These are phyloP conservation scores for Calonectria hongkongensis DNA, from an alignment of 2,329 filamentous ascomycete genomes.

Conservation along the genomic window DNA sequence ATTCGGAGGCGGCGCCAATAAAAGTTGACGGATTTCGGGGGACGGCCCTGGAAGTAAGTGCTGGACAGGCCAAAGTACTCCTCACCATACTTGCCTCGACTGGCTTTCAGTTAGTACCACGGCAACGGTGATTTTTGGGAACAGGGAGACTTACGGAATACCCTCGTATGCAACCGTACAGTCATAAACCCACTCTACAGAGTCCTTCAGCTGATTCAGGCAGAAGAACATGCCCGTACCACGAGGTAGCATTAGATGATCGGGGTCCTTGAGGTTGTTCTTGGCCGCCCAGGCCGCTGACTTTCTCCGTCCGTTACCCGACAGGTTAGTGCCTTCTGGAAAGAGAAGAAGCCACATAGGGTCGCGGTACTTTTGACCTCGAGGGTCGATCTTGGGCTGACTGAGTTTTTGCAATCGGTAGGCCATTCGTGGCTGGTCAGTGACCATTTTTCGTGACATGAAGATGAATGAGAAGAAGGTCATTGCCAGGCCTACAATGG, in stretches of 20 bases:
- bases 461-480: conserved; percentile 94
- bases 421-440: conserved; percentile 84
- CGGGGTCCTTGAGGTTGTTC: conserved; percentile 81
- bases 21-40: conserved; percentile 97
- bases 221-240: conserved; percentile 89
- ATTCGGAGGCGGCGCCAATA: conserved; percentile 93
- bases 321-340: conserved; percentile 90
- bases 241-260: conserved; percentile 85
- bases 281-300: conserved; percentile 87
- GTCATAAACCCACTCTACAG: conserved; percentile 90
- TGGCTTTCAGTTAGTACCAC: conserved; percentile 58
- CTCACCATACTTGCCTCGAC: conserved; percentile 89
- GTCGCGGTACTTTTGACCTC: conserved; percentile 74
- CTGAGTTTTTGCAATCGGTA: conserved; percentile 84
- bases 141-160: conserved; percentile 80
- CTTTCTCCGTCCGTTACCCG: conserved; percentile 80
- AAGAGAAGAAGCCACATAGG: conserved; percentile 96
- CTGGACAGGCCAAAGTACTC: conserved; percentile 90
- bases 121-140: conserved; percentile 31
- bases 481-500: conserved; percentile 86
- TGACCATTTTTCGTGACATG: conserved; percentile 91
- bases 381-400: conserved; percentile 70
- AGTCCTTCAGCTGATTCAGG: conserved; percentile 82
- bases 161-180: conserved; percentile 98
- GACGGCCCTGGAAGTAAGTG: conserved; percentile 90